Percentiles rank a stretch among this genome's conserved stretches.
Evolutionary conservation across 179 eudicot species (phyloP).

Genomic region (Sideroxylon spinosum): DNA sequence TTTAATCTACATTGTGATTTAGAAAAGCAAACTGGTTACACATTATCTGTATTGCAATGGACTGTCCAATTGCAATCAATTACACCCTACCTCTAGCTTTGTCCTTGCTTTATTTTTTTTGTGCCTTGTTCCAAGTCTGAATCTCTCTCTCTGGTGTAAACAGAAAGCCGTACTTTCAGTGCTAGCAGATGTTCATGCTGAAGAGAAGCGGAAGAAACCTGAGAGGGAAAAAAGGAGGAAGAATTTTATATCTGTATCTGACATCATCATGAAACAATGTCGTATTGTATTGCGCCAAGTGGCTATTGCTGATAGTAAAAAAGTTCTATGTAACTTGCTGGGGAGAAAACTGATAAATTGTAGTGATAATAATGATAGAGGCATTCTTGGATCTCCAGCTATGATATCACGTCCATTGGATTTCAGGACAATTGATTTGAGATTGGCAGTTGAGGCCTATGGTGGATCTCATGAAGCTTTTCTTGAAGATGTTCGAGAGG

Average conservation of each 20-base stretch:
- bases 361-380: conserved; percentile 54
- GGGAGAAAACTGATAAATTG: conserved; percentile 42
- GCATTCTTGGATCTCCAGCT: conserved; percentile 58
- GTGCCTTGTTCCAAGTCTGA: not conserved
- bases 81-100: not conserved
- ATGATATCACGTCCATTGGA: conserved; percentile 69
- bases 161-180: conserved; percentile 73
- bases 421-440: conserved; percentile 66
- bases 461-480: conserved; percentile 69
- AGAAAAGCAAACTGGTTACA: not conserved
- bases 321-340: conserved; percentile 51
- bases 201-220: conserved; percentile 30
- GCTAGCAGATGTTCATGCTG: conserved; percentile 31
- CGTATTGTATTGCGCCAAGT: conserved; percentile 54
- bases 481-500: conserved; percentile 74
- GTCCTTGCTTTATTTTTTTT: not conserved
- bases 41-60: not conserved
- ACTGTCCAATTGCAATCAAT: not conserved
- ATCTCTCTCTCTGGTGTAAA: conserved; percentile 7
- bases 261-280: conserved; percentile 57
- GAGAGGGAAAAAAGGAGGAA: conserved; percentile 37
- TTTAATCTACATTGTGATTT: not conserved
- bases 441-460: conserved; percentile 66
- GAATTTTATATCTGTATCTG: conserved; percentile 33
- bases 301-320: conserved; percentile 47